Conservation (phyloP, 352 stramenopile species). For the Aphanomyces stellatus region DNA sequence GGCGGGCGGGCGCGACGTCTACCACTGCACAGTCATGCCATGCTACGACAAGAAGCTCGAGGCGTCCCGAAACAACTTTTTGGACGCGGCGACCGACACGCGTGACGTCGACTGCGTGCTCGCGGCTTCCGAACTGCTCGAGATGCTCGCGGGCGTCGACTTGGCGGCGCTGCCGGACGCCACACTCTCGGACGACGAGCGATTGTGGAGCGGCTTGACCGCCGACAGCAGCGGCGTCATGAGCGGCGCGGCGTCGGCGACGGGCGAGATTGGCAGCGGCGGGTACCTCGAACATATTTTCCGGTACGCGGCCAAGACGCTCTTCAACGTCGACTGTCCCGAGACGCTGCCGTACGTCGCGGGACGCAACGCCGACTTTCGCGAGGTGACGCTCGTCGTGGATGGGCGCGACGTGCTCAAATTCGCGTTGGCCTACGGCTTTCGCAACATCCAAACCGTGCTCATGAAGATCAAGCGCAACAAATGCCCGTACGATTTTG, state of each 20-base stretch:
- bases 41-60: constrained; percentile 99
- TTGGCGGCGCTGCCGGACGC: constrained; percentile 59
- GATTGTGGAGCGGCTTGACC: constrained; percentile 59
- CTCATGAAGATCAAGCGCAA: constrained; percentile 89
- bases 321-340: constrained; percentile 80
- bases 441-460: constrained; percentile 96
- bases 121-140: constrained; percentile 70
- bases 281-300: constrained; percentile 92
- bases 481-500: constrained; percentile 91
- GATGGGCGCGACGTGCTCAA: constrained; percentile 78
- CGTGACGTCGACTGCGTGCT: constrained; percentile 95
- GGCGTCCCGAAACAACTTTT: constrained; percentile 88
- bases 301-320: constrained; percentile 76
- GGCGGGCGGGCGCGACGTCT: constrained; percentile 58
- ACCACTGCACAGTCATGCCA: constrained; percentile 95
- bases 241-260: constrained; percentile 22
- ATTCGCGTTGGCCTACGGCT: constrained; percentile 94
- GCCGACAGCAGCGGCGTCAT: constrained; percentile 43
- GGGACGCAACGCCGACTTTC: constrained; percentile 87
- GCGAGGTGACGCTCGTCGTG: constrained; percentile 61
- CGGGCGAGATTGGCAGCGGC: constrained; percentile 36
- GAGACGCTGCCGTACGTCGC: constrained; percentile 79
- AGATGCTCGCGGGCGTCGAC: constrained; percentile 51
- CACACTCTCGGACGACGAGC: constrained; percentile 50
- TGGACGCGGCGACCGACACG: constrained; percentile 45